A percentile compares a stretch with the other conserved stretches of the same genome.
Conservation (phyloP, 352 stramenopile genomes). For the Pythium guiyangense region DNA sequence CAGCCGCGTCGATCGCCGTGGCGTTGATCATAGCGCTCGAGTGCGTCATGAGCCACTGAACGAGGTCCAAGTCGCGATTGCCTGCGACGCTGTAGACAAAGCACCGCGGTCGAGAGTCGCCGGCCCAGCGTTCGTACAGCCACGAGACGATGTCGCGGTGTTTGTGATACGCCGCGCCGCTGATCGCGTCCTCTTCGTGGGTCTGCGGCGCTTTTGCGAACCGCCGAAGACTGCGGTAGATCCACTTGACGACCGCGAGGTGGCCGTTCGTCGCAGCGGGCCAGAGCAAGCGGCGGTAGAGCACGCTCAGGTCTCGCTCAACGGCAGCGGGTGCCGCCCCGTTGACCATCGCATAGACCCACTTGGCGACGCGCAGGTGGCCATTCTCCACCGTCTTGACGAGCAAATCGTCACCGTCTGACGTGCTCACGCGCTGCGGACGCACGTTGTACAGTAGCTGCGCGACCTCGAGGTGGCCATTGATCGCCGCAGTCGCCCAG, state of each 20-base stretch:
- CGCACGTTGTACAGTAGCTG: neutral
- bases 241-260: slow-evolving; percentile 2
- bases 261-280: neutral
- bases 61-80: neutral
- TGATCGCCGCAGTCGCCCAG: neutral
- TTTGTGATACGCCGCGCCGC: neutral
- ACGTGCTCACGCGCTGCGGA: neutral
- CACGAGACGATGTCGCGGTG: neutral
- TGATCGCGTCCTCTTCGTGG: neutral
- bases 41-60: neutral
- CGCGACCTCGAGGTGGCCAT: neutral
- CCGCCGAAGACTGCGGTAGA: neutral
- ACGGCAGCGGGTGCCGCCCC: neutral
- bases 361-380: neutral
- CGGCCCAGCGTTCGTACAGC: neutral
- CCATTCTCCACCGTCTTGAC: neutral
- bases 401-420: neutral
- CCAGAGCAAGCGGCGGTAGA: neutral
- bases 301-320: too few relatives aligned
- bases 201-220: too few relatives aligned
- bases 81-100: neutral
- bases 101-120: neutral
- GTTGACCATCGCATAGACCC: neutral
- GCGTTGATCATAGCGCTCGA: neutral
- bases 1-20: neutral